Conservation (phyloP, 169 alveolate genomes). For the Ichthyophthirius multifiliis region DNA sequence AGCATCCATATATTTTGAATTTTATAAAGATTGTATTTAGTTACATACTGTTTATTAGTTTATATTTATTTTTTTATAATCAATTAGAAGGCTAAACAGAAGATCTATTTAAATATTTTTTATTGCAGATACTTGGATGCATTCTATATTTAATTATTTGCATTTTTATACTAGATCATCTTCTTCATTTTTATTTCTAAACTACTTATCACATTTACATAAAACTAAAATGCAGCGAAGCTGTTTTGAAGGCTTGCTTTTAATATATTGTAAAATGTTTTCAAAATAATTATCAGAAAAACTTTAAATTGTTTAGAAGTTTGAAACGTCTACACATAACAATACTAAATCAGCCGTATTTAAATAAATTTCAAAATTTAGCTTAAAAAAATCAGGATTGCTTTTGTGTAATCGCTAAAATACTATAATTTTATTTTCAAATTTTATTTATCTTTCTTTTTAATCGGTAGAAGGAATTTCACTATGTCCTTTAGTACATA, state of each 20-base stretch:
- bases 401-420: constrained; percentile 3
- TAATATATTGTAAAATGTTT: background rate
- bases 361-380: background rate
- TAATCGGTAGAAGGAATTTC: background rate
- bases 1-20: background rate
- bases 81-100: background rate
- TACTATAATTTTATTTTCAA: background rate
- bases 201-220: background rate
- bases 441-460: background rate
- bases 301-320: background rate
- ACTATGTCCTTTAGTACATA: background rate
- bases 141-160: background rate
- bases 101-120: background rate
- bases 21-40: background rate
- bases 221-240: background rate
- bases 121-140: background rate
- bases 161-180: background rate
- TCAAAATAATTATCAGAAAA: background rate
- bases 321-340: background rate
- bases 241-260: background rate
- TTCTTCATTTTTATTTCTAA: background rate
- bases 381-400: background rate
- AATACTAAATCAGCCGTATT: background rate
- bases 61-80: background rate
- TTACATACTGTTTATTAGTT: background rate